Base-by-base conservation (phyloP, 805 yeast genomes). In the Cyberlindnera mrakii region DNA sequence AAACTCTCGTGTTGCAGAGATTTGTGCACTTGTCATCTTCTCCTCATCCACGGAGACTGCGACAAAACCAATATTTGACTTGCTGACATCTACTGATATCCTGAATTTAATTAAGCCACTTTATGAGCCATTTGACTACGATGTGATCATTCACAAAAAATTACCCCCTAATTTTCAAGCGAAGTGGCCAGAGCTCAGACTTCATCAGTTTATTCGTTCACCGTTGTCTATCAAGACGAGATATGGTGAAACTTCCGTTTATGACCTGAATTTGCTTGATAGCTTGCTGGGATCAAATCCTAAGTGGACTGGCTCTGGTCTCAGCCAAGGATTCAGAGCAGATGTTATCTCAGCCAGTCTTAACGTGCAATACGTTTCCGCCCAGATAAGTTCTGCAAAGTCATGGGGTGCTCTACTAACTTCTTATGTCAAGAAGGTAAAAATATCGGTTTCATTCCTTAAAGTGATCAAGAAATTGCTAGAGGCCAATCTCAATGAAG, bases 371-470 rank as follows among this genome's bases (percentile, higher is more conserved):
- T 72, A 71, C 51, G 71, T 78, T 7, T 72, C 79, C 33, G 73
- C 90, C 1, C 95, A 88, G 54, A 68, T 81, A 14, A 67, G 77
- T 4, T 75, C 85, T 17, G 83, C 87, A 4, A 82, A 82, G 52
- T 75, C 95, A 0, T 79, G 86, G 74, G 89, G 91, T 39, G 88
- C 93, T 1, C 66, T 89, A 30, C 48, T 87, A 18, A 80, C 91
- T 0, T 77, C 91, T 0, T 81, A 67, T 53, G 73, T 84, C 45
- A 74, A 78, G 47, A 68, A 65, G 36, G 59, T 58, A 18, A 54
- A 58, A 1, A 46, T 49, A 0, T 60, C 64, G 4, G 46, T 57
- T 8, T 57, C 67, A 0, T 68, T 65, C 50, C 52, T 64, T 53
- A 62, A 62, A 8, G 55, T 71, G 36, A 79, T 78, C 0, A 55